Evolutionary conservation across 2,329 filamentous ascomycete genomes (phyloP), one percentile per base, ranked within the genome.

Genomic region (Emmonsia crescens): DNA sequence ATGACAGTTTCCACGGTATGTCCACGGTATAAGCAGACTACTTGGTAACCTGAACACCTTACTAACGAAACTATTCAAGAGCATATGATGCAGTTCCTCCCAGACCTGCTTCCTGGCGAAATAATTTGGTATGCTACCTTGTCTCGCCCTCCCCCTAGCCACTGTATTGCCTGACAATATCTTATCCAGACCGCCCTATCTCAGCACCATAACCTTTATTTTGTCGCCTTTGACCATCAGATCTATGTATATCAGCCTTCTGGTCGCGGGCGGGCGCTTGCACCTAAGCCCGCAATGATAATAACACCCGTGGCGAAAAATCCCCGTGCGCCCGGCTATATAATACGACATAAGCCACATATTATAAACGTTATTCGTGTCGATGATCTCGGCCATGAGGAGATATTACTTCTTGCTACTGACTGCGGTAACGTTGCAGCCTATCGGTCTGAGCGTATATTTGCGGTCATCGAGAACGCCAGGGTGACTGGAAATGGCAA

Each of bases 381-480:
- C 31, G 87, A 87, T 19, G 82, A 88, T 55, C 75, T 93, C 14
- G 89, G 89, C 0, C 75, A 80, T 6, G 78, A 88, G 58, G 89
- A 94, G 72, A 82, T 91, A 36, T 66, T 93, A 5, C 72, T 90
- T 3, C 75, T 86, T 51, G 82, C 79, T 42, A 89, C 83, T 62
- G 89, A 93, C 67, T 88, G 91, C 64, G 89, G 89, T 6, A 89
- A 93, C 69, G 82, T 91, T 2, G 77, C 85, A 55, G 87, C 83
- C 6, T 92, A 89, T 72, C 85, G 88, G 68, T 87, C 85, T 0
- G 79, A 80, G 56, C 76, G 74, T 3, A 77, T 82, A 8, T 74
- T 71, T 36, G 75, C 77, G 14, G 77, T 75, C 46, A 73, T 86
- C 46, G 72, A 75, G 42, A 42, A 57, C 10, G 21, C 27, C 10